These are phyloP conservation scores for Xanthoceras sorbifolium DNA, from an alignment of 345 rosid genomes.

Conservation along the genomic window DNA sequence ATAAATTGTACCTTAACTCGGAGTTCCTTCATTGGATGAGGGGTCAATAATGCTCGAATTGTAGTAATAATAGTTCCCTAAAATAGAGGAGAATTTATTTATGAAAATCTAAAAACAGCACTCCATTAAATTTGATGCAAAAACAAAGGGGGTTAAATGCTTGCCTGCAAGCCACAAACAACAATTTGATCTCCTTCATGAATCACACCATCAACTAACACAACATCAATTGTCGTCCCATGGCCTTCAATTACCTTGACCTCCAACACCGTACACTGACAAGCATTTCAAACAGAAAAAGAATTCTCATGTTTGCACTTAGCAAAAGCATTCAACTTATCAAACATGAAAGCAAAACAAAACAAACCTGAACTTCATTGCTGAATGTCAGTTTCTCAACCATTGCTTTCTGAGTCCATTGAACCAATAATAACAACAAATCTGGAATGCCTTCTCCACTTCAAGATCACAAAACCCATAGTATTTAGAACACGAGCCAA, in stretches of 20 bases:
- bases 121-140: constrained; percentile 7
- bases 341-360: background rate
- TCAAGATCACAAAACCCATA: constrained; percentile 32
- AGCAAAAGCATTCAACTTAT: background rate
- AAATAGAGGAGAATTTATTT: constrained; percentile 26
- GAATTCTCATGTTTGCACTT: constrained; percentile 22
- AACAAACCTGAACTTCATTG: constrained; percentile 71
- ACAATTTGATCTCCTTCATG: constrained; percentile 95
- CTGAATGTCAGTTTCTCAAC: constrained; percentile 85
- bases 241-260: constrained; percentile 95
- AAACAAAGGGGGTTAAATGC: constrained; percentile 21
- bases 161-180: constrained; percentile 93
- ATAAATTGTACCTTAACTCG: constrained; percentile 74
- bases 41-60: constrained; percentile 87
- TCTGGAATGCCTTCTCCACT: constrained; percentile 98
- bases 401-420: constrained; percentile 96
- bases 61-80: constrained; percentile 89
- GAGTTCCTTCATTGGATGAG: constrained; percentile 98
- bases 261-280: constrained; percentile 95
- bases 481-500: constrained; percentile 16
- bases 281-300: constrained; percentile 32
- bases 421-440: constrained; percentile 74
- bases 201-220: constrained; percentile 83
- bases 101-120: constrained; percentile 13
- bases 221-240: constrained; percentile 96